phyloP scores from a whole-genome alignment of 345 rosid species.

The Mallotus nudiflorus region DNA sequence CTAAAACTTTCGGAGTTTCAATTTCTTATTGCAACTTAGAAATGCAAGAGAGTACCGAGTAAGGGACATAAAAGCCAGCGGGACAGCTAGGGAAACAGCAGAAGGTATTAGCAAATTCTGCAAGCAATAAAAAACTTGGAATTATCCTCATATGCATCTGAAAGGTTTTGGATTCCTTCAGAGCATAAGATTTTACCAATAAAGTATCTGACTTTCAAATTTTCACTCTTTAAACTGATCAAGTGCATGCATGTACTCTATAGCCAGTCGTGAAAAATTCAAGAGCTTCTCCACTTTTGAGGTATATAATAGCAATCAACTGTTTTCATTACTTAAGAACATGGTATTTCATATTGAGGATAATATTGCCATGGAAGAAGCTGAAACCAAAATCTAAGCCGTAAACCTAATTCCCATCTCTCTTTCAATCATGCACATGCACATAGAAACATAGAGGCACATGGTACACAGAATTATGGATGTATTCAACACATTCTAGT shows the following conservation, averaged over 20 bases:
- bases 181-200: not conserved
- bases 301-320: not conserved
- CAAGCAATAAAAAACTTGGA: conserved; percentile 21
- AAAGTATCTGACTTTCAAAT: not conserved
- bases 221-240: not conserved
- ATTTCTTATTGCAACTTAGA: conserved; percentile 6
- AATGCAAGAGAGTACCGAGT: conserved; percentile 63
- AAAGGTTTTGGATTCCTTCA: not conserved
- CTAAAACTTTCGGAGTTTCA: conserved; percentile 7
- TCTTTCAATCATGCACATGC: not conserved
- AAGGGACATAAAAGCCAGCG: conserved; percentile 81
- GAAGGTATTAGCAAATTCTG: conserved; percentile 78
- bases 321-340: not conserved
- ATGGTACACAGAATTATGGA: no score
- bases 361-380: not conserved
- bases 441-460: not conserved
- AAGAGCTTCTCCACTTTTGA: not conserved
- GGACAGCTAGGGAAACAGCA: conserved; percentile 76
- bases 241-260: not conserved
- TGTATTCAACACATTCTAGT: no score
- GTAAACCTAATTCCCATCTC: not conserved
- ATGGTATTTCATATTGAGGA: not conserved
- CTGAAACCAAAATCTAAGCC: not conserved
- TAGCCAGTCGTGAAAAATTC: not conserved
- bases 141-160: not conserved